Evolutionary conservation across 352 stramenopile species (phyloP), one percentile per base, ranked within the genome.

Genomic region (Globisporangium paddicum): DNA sequence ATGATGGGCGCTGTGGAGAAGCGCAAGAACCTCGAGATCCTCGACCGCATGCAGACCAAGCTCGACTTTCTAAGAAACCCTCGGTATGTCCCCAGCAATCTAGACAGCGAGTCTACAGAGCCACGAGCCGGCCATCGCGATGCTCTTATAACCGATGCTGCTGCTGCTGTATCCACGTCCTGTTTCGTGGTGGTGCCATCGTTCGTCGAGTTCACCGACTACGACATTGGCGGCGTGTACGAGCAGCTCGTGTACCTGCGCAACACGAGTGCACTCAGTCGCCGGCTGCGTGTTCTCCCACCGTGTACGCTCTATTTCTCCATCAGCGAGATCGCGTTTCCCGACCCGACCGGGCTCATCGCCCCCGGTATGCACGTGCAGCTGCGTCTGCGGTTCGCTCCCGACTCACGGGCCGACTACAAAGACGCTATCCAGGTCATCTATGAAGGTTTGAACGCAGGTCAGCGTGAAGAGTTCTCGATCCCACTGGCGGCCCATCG

Each of bases 351-450:
- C 30, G 82, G 80, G 0, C 67, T 92, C 35, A 59, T 93, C 5
- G 82, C 84, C 13, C 84, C 84, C 1, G 84, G 84, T 3, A 86
- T 93, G 79, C 71, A 82, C 55, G 73, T 89, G 4, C 60, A 81
- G 40, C 47, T 93, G 16, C 66, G 54, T 3, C 30, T 93, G 26
- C 75, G 78, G 4, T 94, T 94, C 60, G 64, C 71, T 0, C 82
- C 84, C 0, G 78, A 94, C 66, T 92, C 84, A 13, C 77, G 82
- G 10, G 80, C 77, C 38, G 79, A 92, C 61, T 92, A 91, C 55
- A 81, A 79, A 44, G 84, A 94, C 67, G 46, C 40, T 11, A 63
- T 94, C 18, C 68, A 58, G 6, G 55, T 92, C 23, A 68, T 86
- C 35, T 77, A 81, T 53, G 84, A 93, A 57, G 71, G 67, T 9